Evolutionary conservation across 2,329 filamentous ascomycete species (phyloP).

Genomic region (Ophiostoma triangulosporum): DNA sequence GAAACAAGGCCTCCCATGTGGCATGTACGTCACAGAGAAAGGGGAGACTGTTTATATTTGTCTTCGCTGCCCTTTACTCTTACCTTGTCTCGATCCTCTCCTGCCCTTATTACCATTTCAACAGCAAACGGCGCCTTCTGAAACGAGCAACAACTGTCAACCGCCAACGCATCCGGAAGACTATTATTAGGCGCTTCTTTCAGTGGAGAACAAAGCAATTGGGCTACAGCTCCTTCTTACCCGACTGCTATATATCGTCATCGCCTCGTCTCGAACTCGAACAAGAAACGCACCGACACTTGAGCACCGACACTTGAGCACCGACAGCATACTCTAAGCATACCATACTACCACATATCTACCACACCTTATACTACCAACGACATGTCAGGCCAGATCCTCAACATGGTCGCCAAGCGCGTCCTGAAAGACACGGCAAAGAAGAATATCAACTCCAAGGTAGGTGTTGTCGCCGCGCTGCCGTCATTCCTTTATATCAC

Average conservation of each 20-base stretch:
- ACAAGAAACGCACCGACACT: not conserved
- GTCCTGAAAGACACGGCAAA: constrained; percentile 12
- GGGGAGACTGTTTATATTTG: not conserved
- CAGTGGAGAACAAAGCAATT: constrained; percentile 5
- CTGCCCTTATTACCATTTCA: not conserved
- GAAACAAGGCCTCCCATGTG: constrained; percentile 6
- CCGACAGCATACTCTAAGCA: too few species aligned
- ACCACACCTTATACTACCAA: not conserved
- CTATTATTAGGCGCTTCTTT: not conserved
- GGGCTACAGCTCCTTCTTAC: not conserved
- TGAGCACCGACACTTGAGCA: not conserved
- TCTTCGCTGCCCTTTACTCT: not conserved
- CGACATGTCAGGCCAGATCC: constrained; percentile 12
- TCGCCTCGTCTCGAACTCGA: not conserved
- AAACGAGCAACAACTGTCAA: constrained; percentile 10
- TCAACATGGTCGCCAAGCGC: constrained; percentile 14
- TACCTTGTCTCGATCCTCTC: not conserved
- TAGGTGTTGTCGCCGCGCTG: constrained; percentile 3
- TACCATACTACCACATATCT: not conserved
- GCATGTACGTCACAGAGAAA: not conserved
- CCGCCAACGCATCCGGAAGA: constrained; percentile 8
- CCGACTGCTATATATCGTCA: not conserved
- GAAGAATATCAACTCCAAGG: constrained; percentile 17
- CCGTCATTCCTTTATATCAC: not conserved
- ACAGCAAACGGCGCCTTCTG: constrained; percentile 13